Base-by-base conservation (phyloP, 441 rosid genomes). In the Syzygium syzygioides region DNA sequence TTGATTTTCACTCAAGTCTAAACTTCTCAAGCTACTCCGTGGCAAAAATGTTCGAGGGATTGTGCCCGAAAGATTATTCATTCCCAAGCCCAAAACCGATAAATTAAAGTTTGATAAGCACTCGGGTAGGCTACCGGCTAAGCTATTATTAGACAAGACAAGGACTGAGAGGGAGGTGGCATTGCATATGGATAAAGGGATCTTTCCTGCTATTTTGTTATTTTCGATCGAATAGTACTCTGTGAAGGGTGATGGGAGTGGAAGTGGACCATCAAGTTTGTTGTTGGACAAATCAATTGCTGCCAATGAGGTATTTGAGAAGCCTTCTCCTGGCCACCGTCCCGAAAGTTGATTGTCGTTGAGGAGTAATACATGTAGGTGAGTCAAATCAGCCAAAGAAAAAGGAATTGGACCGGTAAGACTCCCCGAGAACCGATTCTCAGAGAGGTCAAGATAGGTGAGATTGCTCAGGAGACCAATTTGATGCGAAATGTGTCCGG, bases 251-350 rank as follows among this genome's bases (percentile, higher is more conserved):
- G 60, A 2, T 59, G 30, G 64, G 0, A 26, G 66, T 60, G 66
- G 66, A 60, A 60, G 66, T 60, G 32, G 66, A 60, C 66, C 66
- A 11, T 28, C 66, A 60, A 60, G 11, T 60, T 60, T 13, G 66
- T 60, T 60, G 30, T 26, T 1, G 1, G 66, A 26, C 66, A 60
- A 60, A 60, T 0, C 1, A 28, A 60, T 60, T 26, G 0, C 0
- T 26, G 0, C 12, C 32, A 60, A 60, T 60, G 66, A 26, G 66
- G 66, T 28, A 26, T 60, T 60, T 60, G 32, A 62, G 68, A 62
- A 62, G n/a, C 34, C 68, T n/a, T 62, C 68, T 62, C 6, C 7
- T 3, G 34, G 68, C 68, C 68, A 62, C 34, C 9, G 1, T 62
- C 71, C 54, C 2, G 50, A 57, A 26, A 86, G 87, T 54, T 41